Evolutionary conservation across 805 yeast species (phyloP).

Genomic region (Saturnispora sanitii): DNA sequence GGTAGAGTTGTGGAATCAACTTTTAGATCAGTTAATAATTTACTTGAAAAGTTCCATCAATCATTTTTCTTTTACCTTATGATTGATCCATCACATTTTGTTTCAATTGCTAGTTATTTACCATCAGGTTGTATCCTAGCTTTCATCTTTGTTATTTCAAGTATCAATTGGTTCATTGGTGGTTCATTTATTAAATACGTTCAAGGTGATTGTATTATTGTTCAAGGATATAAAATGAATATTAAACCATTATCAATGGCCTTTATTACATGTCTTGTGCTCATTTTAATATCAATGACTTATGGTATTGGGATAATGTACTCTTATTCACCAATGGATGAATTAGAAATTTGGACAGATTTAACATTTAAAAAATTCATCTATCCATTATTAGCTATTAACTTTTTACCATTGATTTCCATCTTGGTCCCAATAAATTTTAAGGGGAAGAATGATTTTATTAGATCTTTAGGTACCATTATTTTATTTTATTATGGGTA

Average conservation of each 20-base stretch:
- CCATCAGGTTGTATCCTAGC: constrained; percentile 77
- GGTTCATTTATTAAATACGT: constrained; percentile 25
- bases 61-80: constrained; percentile 87
- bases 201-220: neutral
- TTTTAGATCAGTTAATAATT: constrained; percentile 81
- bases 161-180: constrained; percentile 48
- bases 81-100: constrained; percentile 69
- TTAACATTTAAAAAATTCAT: constrained; percentile 10
- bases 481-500: constrained; percentile 53
- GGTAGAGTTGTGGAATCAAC: constrained; percentile 86
- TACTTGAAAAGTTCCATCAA: constrained; percentile 93
- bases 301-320: constrained; percentile 19
- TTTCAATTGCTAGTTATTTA: constrained; percentile 86
- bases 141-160: constrained; percentile 56
- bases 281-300: constrained; percentile 15
- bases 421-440: neutral
- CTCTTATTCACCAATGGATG: neutral
- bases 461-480: constrained; percentile 20
- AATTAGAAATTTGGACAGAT: neutral
- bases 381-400: constrained; percentile 14
- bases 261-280: constrained; percentile 23
- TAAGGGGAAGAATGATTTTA: constrained; percentile 13
- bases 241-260: constrained; percentile 23
- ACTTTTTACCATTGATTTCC: constrained; percentile 7
- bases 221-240: constrained; percentile 14